A percentile compares a stretch with the other conserved stretches of the same genome.
Evolutionary conservation across 129 eudicot species (phyloP).

Genomic region (Flaveria bidentis): DNA sequence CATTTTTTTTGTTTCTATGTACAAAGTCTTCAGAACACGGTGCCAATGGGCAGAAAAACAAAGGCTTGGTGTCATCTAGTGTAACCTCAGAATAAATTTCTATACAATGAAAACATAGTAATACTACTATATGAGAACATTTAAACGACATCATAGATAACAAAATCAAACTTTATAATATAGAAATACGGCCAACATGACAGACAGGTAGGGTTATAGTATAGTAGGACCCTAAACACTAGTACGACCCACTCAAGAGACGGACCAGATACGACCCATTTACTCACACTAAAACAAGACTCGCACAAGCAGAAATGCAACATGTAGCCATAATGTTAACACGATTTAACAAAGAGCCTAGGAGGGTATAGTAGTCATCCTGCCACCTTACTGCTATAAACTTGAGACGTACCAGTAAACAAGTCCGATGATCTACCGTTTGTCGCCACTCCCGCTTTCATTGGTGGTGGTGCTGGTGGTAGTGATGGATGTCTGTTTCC

Average conservation of each 20-base stretch:
- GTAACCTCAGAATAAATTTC: too few relatives aligned
- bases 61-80: too few relatives aligned
- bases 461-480: constrained; percentile 43
- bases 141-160: not conserved
- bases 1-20: too few relatives aligned
- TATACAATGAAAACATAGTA: too few relatives aligned
- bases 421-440: constrained; percentile 51
- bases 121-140: not conserved
- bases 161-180: not conserved
- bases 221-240: constrained; percentile 2
- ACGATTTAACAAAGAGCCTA: not conserved
- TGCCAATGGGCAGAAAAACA: too few relatives aligned
- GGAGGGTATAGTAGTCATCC: constrained; percentile 46
- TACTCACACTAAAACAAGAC: constrained; percentile 14
- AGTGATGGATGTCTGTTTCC: constrained; percentile 35
- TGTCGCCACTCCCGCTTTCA: constrained; percentile 77
- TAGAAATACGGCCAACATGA: not conserved
- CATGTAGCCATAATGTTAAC: not conserved
- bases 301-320: constrained; percentile 16
- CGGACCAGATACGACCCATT: not conserved
- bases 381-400: constrained; percentile 62
- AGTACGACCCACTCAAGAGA: not conserved
- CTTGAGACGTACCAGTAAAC: constrained; percentile 61
- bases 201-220: not conserved
- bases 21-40: too few relatives aligned